A percentile compares a stretch with the other conserved stretches of the same genome.
These are phyloP conservation scores for Teratosphaeriaceae sp. DNA, from an alignment of 2,329 filamentous ascomycete species.

Conservation along the genomic window DNA sequence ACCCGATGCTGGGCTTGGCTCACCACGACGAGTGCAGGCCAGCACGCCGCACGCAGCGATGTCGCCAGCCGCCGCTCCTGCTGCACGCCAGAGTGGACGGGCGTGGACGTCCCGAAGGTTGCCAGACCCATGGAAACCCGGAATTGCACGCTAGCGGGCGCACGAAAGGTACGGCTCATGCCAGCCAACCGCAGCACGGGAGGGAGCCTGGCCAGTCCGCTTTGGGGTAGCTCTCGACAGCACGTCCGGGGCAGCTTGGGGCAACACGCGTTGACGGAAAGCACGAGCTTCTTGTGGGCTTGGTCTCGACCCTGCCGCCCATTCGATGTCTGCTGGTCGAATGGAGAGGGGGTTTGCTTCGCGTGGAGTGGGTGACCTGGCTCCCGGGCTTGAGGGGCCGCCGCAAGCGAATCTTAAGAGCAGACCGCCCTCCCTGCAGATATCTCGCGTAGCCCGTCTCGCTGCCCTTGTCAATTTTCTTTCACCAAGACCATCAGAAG, in stretches of 20 bases:
- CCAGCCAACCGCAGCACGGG: conserved; percentile 16
- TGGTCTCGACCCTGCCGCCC: not conserved
- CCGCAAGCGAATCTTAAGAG: too few relatives aligned
- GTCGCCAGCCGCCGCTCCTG: not conserved
- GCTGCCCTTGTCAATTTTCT: not conserved
- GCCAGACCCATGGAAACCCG: conserved; percentile 11
- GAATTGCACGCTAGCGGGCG: conserved; percentile 8
- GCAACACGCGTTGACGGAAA: not conserved
- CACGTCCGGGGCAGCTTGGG: not conserved
- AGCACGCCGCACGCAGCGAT: too few relatives aligned
- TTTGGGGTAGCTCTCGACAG: conserved; percentile 18
- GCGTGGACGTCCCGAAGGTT: not conserved
- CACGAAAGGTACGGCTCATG: conserved; percentile 11
- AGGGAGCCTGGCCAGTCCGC: conserved; percentile 15
- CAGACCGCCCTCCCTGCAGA: too few relatives aligned
- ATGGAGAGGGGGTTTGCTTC: conserved; percentile 1
- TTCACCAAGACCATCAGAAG: too few relatives aligned
- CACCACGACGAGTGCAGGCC: too few relatives aligned
- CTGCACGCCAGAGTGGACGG: too few relatives aligned
- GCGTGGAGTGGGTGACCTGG: conserved; percentile 6
- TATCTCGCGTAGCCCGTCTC: conserved; percentile 2
- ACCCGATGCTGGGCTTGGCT: not conserved
- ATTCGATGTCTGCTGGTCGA: not conserved
- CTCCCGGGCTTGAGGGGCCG: conserved; percentile 13
- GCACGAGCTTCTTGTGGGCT: conserved; percentile 4